Percentiles rank a stretch among this genome's conserved stretches.
These are phyloP conservation scores for Casuarina glauca DNA, from an alignment of 306 rosid genomes.

Conservation along the genomic window DNA sequence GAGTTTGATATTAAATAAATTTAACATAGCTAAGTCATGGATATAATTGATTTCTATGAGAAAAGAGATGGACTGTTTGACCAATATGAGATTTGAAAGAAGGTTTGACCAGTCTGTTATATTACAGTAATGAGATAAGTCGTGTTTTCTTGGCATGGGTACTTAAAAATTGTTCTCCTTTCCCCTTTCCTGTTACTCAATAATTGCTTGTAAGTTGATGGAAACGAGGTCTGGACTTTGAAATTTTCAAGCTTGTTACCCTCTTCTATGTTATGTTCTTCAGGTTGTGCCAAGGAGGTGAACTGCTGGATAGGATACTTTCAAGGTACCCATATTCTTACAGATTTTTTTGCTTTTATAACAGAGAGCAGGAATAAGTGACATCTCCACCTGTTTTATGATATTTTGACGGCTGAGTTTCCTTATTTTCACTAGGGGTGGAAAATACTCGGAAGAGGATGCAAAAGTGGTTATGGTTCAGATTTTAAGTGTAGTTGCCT, in stretches of 20 bases:
- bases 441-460: conserved; percentile 66
- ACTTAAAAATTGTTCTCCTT: neutral
- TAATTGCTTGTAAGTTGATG: neutral
- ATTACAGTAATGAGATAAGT: neutral
- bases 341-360: conserved; percentile 3
- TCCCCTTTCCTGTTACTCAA: neutral
- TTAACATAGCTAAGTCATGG: neutral
- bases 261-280: conserved; percentile 28
- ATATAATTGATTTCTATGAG: neutral
- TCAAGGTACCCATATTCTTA: conserved; percentile 59
- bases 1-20: neutral
- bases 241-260: conserved; percentile 19
- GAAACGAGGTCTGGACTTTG: conserved; percentile 1
- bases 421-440: conserved; percentile 57
- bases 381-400: conserved; percentile 12
- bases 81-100: neutral
- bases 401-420: conserved; percentile 23
- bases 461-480: conserved; percentile 58
- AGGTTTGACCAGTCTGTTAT: neutral
- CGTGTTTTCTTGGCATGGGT: neutral
- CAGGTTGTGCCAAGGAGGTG: conserved; percentile 93
- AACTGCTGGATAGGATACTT: conserved; percentile 80
- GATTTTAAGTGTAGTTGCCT: conserved; percentile 58
- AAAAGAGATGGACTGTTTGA: neutral
- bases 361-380: conserved; percentile 19